phyloP scores from a whole-genome alignment of 2,329 filamentous ascomycete species.

The Ophiostoma sp. region DNA sequence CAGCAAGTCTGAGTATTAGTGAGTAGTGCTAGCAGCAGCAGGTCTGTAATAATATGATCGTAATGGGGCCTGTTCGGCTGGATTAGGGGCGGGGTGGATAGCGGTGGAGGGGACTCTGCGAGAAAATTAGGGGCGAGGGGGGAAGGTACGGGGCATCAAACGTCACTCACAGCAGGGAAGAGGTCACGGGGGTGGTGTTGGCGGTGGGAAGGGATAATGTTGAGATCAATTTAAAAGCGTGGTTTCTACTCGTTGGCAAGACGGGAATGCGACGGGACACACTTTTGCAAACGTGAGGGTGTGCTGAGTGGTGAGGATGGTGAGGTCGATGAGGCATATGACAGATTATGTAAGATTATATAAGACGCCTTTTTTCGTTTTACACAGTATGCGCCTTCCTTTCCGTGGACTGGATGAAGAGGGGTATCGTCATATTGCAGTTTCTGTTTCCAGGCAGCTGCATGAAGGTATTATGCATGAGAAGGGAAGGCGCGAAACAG shows the following conservation, averaged over 20 bases:
- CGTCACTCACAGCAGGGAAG: slow-evolving; percentile 1
- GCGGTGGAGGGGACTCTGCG: slow-evolving; percentile 13
- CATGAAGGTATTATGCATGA: background rate
- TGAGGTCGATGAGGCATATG: background rate
- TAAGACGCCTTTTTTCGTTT: background rate
- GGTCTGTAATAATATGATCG: background rate
- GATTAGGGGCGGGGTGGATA: slow-evolving; percentile 17
- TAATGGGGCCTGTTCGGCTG: slow-evolving; percentile 2
- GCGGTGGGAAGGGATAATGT: background rate
- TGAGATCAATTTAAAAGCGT: background rate
- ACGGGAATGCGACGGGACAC: background rate
- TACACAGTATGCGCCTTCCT: background rate
- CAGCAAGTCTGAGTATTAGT: background rate
- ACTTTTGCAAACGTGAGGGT: background rate
- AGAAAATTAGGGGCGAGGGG: slow-evolving; percentile 10
- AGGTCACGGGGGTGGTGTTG: background rate
- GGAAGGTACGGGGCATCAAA: slow-evolving; percentile 10
- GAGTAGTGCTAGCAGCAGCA: background rate
- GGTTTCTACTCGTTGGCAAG: background rate
- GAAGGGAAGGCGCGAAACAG: slow-evolving; percentile 10
- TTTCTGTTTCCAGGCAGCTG: slow-evolving; percentile 1
- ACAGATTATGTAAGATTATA: background rate
- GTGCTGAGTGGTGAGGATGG: background rate
- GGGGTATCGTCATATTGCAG: background rate
- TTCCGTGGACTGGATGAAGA: background rate